These are phyloP conservation scores for Ganoderma lingzhi DNA, from an alignment of 1,284 basidiomycete genomes.

Conservation along the genomic window DNA sequence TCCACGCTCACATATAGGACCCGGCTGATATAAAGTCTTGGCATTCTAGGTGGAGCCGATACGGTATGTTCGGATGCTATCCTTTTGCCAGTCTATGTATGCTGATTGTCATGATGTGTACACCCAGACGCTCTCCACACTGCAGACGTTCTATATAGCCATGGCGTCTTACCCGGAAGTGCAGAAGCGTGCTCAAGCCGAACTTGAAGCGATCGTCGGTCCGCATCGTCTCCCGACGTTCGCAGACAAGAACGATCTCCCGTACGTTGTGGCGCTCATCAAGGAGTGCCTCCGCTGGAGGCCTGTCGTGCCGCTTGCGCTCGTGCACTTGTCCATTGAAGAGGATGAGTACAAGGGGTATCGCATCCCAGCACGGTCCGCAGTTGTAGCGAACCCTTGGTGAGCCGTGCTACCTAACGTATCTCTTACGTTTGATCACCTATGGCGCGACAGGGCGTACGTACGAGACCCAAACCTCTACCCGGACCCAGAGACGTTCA, in stretches of 20 bases:
- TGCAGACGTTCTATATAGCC: slow-evolving; percentile 29
- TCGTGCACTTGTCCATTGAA: slow-evolving; percentile 26
- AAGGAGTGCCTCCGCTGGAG: slow-evolving; percentile 35
- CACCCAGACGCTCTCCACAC: slow-evolving; percentile 16
- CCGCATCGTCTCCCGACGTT: slow-evolving; percentile 29
- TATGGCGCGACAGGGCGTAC: slow-evolving; percentile 21
- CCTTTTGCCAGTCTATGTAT: background rate
- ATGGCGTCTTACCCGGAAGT: slow-evolving; percentile 38
- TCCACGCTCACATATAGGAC: slow-evolving; percentile 1
- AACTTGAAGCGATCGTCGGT: slow-evolving; percentile 39
- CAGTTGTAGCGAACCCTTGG: slow-evolving; percentile 34
- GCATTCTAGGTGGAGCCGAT: background rate
- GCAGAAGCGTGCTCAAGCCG: slow-evolving; percentile 37
- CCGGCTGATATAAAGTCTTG: background rate
- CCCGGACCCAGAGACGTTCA: slow-evolving; percentile 30
- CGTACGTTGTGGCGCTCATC: slow-evolving; percentile 25
- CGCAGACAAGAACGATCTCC: slow-evolving; percentile 27
- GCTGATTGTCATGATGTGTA: background rate
- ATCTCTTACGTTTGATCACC: background rate
- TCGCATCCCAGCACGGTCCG: slow-evolving; percentile 33
- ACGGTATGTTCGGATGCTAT: background rate
- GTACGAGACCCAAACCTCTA: slow-evolving; percentile 23
- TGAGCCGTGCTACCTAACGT: background rate
- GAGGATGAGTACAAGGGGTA: slow-evolving; percentile 35
- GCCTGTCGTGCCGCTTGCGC: slow-evolving; percentile 28